A percentile compares a stretch with the other conserved stretches of the same genome.
phyloP scores from a whole-genome alignment of 441 rosid genomes.

The Mallotus japonicus region DNA sequence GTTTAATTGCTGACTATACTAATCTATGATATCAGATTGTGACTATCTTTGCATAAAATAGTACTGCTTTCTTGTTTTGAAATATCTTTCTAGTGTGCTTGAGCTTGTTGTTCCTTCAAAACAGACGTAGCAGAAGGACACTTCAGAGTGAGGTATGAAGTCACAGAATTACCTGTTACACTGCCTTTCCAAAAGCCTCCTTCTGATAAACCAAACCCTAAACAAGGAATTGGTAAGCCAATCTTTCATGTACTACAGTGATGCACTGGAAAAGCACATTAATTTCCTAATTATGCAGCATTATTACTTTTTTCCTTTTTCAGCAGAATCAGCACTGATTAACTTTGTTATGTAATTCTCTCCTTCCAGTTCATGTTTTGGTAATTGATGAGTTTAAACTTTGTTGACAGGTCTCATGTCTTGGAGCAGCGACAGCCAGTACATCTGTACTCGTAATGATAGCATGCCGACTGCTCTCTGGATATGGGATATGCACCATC shows the following conservation, averaged over 20 bases:
- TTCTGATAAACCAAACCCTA: constrained; percentile 92
- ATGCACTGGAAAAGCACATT: neutral
- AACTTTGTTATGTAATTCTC: neutral
- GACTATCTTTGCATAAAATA: neutral
- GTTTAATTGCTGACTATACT: constrained; percentile 4
- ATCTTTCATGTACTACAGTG: constrained; percentile 11
- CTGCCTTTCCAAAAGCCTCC: constrained; percentile 91
- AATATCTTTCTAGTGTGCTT: neutral
- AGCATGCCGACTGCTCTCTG: constrained; percentile 88
- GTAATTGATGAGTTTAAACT: neutral
- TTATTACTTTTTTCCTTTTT: neutral
- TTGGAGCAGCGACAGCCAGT: constrained; percentile 94
- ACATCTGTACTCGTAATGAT: constrained; percentile 82
- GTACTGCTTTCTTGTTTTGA: neutral
- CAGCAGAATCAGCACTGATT: neutral
- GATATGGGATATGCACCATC: constrained; percentile 87
- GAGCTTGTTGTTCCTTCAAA: neutral
- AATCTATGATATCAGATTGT: neutral
- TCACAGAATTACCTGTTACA: constrained; percentile 68
- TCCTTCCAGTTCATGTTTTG: neutral
- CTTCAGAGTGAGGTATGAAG: constrained; percentile 75
- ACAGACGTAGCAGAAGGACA: constrained; percentile 57
- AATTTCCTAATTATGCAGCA: neutral
- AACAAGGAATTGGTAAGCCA: constrained; percentile 92
- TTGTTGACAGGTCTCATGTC: constrained; percentile 65